Evolutionary conservation across 192 early-diverging fungal genomes (phyloP).

Genomic region (Oehlia diaphana): DNA sequence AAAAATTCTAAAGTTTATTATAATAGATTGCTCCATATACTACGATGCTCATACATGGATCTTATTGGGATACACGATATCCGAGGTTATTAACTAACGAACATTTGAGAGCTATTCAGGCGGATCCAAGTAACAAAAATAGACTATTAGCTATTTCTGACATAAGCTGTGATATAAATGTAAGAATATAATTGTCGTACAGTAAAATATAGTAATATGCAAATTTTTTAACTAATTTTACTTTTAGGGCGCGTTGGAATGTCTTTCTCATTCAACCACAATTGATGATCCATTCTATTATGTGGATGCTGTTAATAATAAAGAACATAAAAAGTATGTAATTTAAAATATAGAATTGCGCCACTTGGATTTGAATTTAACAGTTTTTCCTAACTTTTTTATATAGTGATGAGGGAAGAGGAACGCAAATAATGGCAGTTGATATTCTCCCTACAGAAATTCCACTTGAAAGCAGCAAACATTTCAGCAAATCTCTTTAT

Average conservation of each 20-base stretch:
- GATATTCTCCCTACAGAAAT: slow-evolving; percentile 97
- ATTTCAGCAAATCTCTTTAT: slow-evolving; percentile 85
- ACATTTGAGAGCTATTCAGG: slow-evolving; percentile 75
- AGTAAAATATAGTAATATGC: neutral
- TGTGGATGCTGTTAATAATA: slow-evolving; percentile 76
- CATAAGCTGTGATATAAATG: slow-evolving; percentile 91
- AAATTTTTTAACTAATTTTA: neutral
- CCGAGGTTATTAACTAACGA: slow-evolving; percentile 88
- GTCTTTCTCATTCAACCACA: slow-evolving; percentile 84
- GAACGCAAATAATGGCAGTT: slow-evolving; percentile 96
- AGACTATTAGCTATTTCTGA: slow-evolving; percentile 87
- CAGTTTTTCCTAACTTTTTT: neutral
- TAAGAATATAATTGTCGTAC: slow-evolving; percentile 30
- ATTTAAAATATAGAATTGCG: slow-evolving; percentile 18
- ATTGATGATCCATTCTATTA: slow-evolving; percentile 93
- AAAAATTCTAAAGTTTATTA: neutral
- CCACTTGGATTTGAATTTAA: slow-evolving; percentile 2
- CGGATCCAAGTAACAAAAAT: slow-evolving; percentile 58
- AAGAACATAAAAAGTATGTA: slow-evolving; percentile 67
- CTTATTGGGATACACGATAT: slow-evolving; percentile 88
- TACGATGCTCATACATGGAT: slow-evolving; percentile 86
- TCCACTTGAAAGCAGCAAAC: slow-evolving; percentile 90
- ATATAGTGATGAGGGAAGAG: slow-evolving; percentile 65
- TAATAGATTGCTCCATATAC: slow-evolving; percentile 88
- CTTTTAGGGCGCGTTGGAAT: slow-evolving; percentile 86